A percentile compares a stretch with the other conserved stretches of the same genome.
phyloP scores from a whole-genome alignment of 768 basidiomycete genomes.

The Boletus rubescentipes region DNA sequence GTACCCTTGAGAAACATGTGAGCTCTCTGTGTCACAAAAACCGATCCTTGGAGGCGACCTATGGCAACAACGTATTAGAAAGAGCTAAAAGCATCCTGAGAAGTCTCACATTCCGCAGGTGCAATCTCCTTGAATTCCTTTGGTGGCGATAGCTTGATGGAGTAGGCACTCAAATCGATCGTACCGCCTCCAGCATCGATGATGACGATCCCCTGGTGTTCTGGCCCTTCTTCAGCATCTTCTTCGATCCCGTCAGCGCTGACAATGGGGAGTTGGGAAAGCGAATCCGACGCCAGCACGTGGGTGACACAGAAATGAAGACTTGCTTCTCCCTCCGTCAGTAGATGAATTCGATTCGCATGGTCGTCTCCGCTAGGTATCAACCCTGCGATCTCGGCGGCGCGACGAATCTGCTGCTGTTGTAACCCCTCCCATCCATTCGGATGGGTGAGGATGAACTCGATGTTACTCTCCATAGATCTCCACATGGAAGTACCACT shows the following conservation, averaged over 20 bases:
- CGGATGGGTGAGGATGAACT: conserved; percentile 29
- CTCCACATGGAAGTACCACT: conserved; percentile 28
- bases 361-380: conserved; percentile 13
- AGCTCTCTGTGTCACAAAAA: conserved; percentile 34
- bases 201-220: conserved; percentile 37
- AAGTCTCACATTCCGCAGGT: conserved; percentile 29
- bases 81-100: neutral
- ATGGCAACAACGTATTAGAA: neutral
- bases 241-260: neutral
- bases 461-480: conserved; percentile 20
- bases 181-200: conserved; percentile 47
- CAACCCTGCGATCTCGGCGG: conserved; percentile 24
- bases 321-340: conserved; percentile 30
- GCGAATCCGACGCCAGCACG: conserved; percentile 35
- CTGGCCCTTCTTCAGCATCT: conserved; percentile 19
- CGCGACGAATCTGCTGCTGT: conserved; percentile 29
- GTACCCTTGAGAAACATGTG: conserved; percentile 28
- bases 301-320: conserved; percentile 41
- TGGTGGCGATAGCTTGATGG: conserved; percentile 19
- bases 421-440: conserved; percentile 34
- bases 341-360: conserved; percentile 20
- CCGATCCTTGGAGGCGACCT: conserved; percentile 41
- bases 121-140: conserved; percentile 35
- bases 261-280: conserved; percentile 7
- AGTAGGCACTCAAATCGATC: conserved; percentile 39